Evolutionary conservation across 192 early-diverging fungal species (phyloP).

Genomic region (Rhizophlyctis rosea): DNA sequence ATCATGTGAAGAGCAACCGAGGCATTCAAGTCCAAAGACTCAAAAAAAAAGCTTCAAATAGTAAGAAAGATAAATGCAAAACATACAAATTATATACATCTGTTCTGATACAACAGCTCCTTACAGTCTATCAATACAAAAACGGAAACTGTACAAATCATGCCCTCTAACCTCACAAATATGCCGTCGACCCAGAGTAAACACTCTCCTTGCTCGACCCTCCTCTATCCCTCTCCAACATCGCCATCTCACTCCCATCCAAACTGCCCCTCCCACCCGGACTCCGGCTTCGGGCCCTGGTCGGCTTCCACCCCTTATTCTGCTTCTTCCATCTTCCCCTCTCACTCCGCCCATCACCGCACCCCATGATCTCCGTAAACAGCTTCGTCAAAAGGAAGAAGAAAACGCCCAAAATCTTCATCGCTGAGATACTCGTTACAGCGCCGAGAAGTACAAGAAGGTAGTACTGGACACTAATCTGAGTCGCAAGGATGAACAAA

Average conservation of each 20-base stretch:
- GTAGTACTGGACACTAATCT: slow-evolving; percentile 10
- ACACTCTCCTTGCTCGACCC: not conserved
- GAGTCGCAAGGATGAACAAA: slow-evolving; percentile 22
- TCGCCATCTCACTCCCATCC: slow-evolving; percentile 1
- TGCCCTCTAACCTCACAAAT: not conserved
- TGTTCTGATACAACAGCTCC: no score
- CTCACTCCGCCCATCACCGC: not conserved
- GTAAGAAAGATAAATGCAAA: no score
- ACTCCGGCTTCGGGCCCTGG: not conserved
- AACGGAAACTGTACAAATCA: no score
- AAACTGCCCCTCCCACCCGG: not conserved
- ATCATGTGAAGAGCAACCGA: no score
- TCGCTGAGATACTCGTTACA: slow-evolving; percentile 10
- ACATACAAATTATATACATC: no score
- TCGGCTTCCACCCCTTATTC: slow-evolving; percentile 1
- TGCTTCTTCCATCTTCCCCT: not conserved
- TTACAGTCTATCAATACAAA: no score
- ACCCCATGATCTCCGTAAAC: not conserved
- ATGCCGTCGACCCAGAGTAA: not conserved
- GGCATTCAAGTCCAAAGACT: no score
- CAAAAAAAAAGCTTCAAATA: no score
- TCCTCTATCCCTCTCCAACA: not conserved
- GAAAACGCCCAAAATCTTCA: slow-evolving; percentile 32
- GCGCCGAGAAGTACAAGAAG: slow-evolving; percentile 16
- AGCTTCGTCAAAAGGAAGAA: slow-evolving; percentile 10